Evolutionary conservation across 495 filamentous ascomycete genomes (phyloP), one percentile per base, ranked within the genome.

Genomic region (Neurospora sp.): DNA sequence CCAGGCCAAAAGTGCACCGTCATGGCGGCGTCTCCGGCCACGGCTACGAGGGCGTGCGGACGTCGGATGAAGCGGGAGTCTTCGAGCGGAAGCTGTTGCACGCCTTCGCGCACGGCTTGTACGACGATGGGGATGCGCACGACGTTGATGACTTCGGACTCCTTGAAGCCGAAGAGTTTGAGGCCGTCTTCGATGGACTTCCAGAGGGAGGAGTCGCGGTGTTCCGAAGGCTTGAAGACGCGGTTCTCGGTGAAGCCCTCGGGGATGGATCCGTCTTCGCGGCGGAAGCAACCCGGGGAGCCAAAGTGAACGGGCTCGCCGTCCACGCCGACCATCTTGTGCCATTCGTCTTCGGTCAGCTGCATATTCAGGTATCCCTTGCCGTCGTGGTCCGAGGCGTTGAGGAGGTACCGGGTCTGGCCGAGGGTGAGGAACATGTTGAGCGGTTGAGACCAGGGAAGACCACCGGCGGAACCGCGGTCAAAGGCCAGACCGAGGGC

Each of bases 381-480:
- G 8, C 81, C 81, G 27, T 83, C 81, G 70, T 77, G 72, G 70
- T 83, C 79, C 70, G 80, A 82, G 8, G 81, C 81, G 71, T 83
- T 83, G 69, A 83, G 76, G 37, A 83, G 74, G 71, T 83, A 83
- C 4, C 81, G 77, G 11, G 81, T 83, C 46, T 83, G 81, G 8
- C 81, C 81, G 9, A 83, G 78, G 0, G 81, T 83, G 37, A 83
- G 75, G 70, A 83, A 83, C 76, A 83, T 80, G 74, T 83, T 83
- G 54, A 83, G 77, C n/a, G 80, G 72, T 73, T 83, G 81, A 14
- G 78, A 79, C 81, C 81, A 83, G 3, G 81, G 81, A 66, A 83
- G 59, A 0, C 81, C 81, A 5, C 69, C 74, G 48, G 66, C 75
- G 2, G 78, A 70, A 0, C 80, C 79, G 1, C 81, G 79, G 66